Conservation (phyloP, 768 basidiomycete genomes). For the Lactifluus echinatus region DNA sequence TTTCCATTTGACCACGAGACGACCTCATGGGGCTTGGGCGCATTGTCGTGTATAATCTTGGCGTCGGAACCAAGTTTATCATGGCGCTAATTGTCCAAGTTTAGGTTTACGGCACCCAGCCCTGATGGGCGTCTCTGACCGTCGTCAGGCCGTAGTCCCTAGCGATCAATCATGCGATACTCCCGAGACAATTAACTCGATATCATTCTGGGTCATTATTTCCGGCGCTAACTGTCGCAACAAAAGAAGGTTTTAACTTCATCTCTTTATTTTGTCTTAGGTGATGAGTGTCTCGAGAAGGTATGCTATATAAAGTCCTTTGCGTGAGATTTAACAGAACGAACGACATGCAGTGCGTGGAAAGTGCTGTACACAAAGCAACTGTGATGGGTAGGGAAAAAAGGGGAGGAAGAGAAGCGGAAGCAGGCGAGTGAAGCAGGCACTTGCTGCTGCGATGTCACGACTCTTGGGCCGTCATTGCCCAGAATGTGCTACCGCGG, state of each 20-base stretch:
- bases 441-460: neutral
- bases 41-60: neutral
- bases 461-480: neutral
- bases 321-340: neutral
- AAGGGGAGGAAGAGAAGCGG: neutral
- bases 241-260: neutral
- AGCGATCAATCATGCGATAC: no score
- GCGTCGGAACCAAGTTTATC: neutral
- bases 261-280: neutral
- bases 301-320: neutral
- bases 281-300: neutral
- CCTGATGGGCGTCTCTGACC: neutral
- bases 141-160: neutral
- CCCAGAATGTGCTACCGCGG: neutral
- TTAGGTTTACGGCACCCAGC: neutral
- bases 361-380: neutral
- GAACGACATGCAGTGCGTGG: neutral
- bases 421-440: neutral
- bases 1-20: neutral
- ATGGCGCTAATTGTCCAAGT: neutral
- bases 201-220: neutral
- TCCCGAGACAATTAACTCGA: neutral
- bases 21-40: conserved; percentile 3
- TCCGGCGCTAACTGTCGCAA: neutral
- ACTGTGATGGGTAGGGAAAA: neutral